A percentile compares a stretch with the other conserved stretches of the same genome.
These are phyloP conservation scores for Ulmus americana DNA, from an alignment of 331 rosid species.

Conservation along the genomic window DNA sequence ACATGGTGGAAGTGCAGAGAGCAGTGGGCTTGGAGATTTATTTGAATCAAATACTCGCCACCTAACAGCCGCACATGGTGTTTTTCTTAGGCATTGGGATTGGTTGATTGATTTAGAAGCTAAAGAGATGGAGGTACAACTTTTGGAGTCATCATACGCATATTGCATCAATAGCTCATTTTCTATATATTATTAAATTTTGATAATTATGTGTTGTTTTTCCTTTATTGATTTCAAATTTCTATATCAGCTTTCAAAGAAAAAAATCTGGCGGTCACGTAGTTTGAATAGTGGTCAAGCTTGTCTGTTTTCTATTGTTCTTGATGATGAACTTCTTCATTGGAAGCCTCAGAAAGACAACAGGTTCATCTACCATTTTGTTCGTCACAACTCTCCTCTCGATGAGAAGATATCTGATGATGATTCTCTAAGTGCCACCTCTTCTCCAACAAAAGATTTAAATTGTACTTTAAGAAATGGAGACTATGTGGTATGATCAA, in stretches of 20 bases:
- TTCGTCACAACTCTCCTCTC: slow-evolving; percentile 31
- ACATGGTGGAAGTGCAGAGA: slow-evolving; percentile 58
- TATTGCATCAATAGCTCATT: not conserved
- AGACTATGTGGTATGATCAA: slow-evolving; percentile 66
- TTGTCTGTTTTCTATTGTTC: slow-evolving; percentile 64
- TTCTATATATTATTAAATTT: not conserved
- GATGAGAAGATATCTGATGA: slow-evolving; percentile 32
- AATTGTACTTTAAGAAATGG: slow-evolving; percentile 61
- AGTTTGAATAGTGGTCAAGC: slow-evolving; percentile 33
- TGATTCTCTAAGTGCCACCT: slow-evolving; percentile 22
- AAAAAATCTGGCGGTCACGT: slow-evolving; percentile 57
- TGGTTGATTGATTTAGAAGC: slow-evolving; percentile 86
- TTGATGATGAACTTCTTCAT: slow-evolving; percentile 47
- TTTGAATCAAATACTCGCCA: slow-evolving; percentile 59
- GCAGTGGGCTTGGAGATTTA: slow-evolving; percentile 67
- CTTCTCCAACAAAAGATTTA: slow-evolving; percentile 37
- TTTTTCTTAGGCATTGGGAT: slow-evolving; percentile 78
- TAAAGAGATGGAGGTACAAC: slow-evolving; percentile 62
- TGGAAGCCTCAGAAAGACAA: slow-evolving; percentile 41
- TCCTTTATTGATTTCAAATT: slow-evolving; percentile 4
- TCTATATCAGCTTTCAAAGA: slow-evolving; percentile 56
- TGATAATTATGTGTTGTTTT: slow-evolving; percentile 7
- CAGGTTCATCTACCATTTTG: slow-evolving; percentile 56
- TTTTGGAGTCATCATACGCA: slow-evolving; percentile 21
- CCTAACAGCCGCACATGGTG: slow-evolving; percentile 49